Percentiles rank a stretch among this genome's conserved stretches.
Conservation (phyloP, 1,139 yeast genomes). For the Debaryomyces subglobosus region DNA sequence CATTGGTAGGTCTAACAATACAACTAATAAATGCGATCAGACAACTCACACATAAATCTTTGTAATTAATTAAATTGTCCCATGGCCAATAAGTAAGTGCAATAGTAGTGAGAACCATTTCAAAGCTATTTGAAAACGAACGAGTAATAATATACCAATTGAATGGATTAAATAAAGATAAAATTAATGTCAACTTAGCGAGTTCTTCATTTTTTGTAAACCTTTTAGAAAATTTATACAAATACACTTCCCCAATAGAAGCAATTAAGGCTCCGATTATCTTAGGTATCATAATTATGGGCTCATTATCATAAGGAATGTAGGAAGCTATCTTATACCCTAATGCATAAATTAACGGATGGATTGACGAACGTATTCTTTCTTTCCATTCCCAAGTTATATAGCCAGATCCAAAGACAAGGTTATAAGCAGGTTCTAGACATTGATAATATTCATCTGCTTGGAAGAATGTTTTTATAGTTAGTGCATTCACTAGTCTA, state of each 20-base stretch:
- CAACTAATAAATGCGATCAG: constrained; percentile 59
- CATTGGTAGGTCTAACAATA: constrained; percentile 83
- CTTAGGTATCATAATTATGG: constrained; percentile 54
- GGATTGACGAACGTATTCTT: constrained; percentile 74
- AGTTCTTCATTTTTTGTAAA: constrained; percentile 37
- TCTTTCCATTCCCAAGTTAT: constrained; percentile 94
- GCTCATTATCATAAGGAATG: constrained; percentile 13
- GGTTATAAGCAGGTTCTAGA: constrained; percentile 84
- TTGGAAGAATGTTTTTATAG: constrained; percentile 79
- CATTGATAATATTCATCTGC: constrained; percentile 96
- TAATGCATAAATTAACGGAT: constrained; percentile 69
- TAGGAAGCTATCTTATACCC: constrained; percentile 32
- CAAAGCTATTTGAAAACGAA: constrained; percentile 85
- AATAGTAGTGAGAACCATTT: constrained; percentile 69
- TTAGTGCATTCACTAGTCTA: constrained; percentile 65
- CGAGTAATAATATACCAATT: constrained; percentile 82
- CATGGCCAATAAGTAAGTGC: constrained; percentile 80
- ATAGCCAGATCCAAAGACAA: constrained; percentile 79
- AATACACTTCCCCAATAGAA: constrained; percentile 67
- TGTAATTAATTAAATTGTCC: constrained; percentile 27
- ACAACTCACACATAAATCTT: constrained; percentile 26
- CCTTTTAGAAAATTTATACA: constrained; percentile 50
- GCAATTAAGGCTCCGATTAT: constrained; percentile 71
- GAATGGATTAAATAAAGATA: constrained; percentile 74
- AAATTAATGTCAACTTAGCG: constrained; percentile 48